Base-by-base conservation (phyloP, 352 stramenopile genomes). In the Phytopythium helicoides region DNA sequence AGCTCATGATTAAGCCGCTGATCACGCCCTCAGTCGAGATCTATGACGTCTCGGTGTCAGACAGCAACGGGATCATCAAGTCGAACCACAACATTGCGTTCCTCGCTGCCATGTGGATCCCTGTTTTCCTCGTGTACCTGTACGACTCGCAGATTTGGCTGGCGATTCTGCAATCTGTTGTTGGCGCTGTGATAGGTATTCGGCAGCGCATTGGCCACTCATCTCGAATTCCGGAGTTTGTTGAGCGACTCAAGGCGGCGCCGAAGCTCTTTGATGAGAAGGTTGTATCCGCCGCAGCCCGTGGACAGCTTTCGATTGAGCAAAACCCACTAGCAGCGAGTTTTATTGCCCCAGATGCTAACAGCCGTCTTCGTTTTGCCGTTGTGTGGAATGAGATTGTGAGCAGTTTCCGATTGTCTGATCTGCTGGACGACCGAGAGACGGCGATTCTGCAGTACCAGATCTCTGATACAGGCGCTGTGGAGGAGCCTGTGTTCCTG, bases 1-100 rank as follows among this genome's bases (percentile, higher is more conserved):
- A 97, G 50, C 97, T 99, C 54, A 97, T 99, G 77, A 87, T 99
- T 37, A 98, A 98, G 62, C 92, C 89, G 38, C 92, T 99, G 36
- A 97, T 98, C 31, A 87, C 96, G 4, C 96, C 96, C n/a, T 97
- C 92, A 6, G 80, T 99, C 48, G 76, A 99, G 70, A 91, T 99
- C 41, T 98, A 89, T 39, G 87, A 71, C 44, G 85, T 94, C 39
- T 66, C 83, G 42, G 44, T 86, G 18, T 73, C 81, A 7, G 46
- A 64, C 15, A 38, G 46, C 1, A 81, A 89, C 56, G 72, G 70
- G 0, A 69, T 90, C 18, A 69, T 91, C 33, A 69, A 89, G 47
- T 86, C 76, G 19, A 49, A 88, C 9, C 81, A 95, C 64, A 95
- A 95, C 60, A 70, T 94, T 46, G 76, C 81, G 18, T 95, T 91